Conservation (phyloP, 108 stramenopile genomes). For the Cyclostephanos tholiformis region DNA sequence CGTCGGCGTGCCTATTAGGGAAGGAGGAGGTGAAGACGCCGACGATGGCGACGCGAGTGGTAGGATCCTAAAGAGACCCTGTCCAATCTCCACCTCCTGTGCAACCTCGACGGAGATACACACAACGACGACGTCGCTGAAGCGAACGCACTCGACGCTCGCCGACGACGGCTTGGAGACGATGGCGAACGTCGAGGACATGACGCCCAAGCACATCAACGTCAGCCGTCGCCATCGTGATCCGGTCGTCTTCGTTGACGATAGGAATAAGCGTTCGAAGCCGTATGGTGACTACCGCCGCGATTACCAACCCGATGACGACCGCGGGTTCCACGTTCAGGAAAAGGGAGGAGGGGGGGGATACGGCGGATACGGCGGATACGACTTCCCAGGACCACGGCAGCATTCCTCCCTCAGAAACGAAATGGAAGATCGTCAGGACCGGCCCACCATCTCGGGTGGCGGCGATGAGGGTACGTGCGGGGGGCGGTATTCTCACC, state of each 20-base stretch:
- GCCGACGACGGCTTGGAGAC: not conserved
- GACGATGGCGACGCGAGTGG: not conserved
- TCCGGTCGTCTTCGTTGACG: not conserved
- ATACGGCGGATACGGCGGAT: not conserved
- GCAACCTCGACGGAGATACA: not conserved
- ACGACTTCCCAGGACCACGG: not conserved
- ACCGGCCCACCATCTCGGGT: not conserved
- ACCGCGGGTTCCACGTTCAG: too few relatives aligned
- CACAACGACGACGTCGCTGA: constrained; percentile 1
- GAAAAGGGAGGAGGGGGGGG: not conserved
- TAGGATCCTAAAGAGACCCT: not conserved
- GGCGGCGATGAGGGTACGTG: not conserved
- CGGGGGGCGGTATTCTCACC: not conserved
- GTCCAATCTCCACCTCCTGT: not conserved
- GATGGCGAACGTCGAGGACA: constrained; percentile 15
- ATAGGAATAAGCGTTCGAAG: not conserved
- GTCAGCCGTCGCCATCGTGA: not conserved
- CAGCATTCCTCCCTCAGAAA: not conserved
- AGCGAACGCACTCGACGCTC: not conserved
- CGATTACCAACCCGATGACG: not conserved
- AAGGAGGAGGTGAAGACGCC: not conserved
- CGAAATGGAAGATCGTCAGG: not conserved
- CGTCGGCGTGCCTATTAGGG: too few relatives aligned
- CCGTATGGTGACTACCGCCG: not conserved
- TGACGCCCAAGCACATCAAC: constrained; percentile 26